A percentile compares a stretch with the other conserved stretches of the same genome.
These are phyloP conservation scores for Leucocoprinus sp. DNA, from an alignment of 768 basidiomycete species.

Conservation along the genomic window DNA sequence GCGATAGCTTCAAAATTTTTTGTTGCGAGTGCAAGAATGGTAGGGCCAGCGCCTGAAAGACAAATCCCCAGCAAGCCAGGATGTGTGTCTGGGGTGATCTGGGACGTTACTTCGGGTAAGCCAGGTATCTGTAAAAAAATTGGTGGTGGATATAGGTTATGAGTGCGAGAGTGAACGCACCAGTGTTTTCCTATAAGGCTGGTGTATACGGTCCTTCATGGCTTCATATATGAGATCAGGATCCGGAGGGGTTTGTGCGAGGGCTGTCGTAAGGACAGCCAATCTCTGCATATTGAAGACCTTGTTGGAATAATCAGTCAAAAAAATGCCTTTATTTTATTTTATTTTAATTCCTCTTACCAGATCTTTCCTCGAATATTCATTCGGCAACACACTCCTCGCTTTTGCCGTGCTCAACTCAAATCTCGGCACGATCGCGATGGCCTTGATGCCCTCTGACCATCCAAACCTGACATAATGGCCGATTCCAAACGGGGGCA, in stretches of 20 bases:
- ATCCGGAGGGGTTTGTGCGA: constrained; percentile 86
- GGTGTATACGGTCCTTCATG: constrained; percentile 97
- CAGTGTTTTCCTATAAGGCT: constrained; percentile 86
- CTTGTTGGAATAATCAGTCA: constrained; percentile 32
- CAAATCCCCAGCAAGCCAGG: constrained; percentile 96
- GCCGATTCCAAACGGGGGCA: constrained; percentile 85
- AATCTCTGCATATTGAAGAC: constrained; percentile 96
- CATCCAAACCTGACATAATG: constrained; percentile 90
- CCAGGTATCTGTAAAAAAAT: constrained; percentile 82
- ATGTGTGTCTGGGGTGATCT: constrained; percentile 81
- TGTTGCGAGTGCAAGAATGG: constrained; percentile 92
- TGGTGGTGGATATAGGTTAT: background rate
- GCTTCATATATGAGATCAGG: constrained; percentile 97
- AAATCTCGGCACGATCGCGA: constrained; percentile 92
- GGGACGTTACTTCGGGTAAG: constrained; percentile 83
- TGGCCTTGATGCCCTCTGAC: constrained; percentile 76
- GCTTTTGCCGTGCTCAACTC: constrained; percentile 96
- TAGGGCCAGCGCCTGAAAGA: constrained; percentile 95
- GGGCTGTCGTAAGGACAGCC: constrained; percentile 91
- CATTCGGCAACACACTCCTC: constrained; percentile 74
- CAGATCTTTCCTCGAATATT: constrained; percentile 85
- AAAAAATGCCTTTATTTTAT: no score
- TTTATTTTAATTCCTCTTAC: constrained; percentile 39
- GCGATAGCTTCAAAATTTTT: constrained; percentile 79
- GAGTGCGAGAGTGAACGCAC: constrained; percentile 36